These are phyloP conservation scores for Penicillium concentricum DNA, from an alignment of 2,329 filamentous ascomycete species.

Conservation along the genomic window DNA sequence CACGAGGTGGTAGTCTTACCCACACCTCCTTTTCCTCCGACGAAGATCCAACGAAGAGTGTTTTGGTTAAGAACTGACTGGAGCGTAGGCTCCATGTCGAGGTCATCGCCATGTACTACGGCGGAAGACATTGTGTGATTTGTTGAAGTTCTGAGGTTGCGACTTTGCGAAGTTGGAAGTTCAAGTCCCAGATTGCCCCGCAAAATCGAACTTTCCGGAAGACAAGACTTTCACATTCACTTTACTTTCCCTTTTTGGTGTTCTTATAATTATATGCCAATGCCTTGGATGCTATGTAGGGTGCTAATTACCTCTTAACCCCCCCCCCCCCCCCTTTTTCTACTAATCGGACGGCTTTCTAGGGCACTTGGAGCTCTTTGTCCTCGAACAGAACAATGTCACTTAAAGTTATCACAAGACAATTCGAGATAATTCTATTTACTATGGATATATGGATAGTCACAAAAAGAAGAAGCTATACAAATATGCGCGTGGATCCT, in stretches of 20 bases:
- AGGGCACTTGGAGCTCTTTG: not conserved
- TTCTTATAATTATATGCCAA: not conserved
- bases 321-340: not conserved
- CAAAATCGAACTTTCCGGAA: constrained; percentile 38
- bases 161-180: not conserved
- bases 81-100: constrained; percentile 80
- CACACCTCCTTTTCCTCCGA: constrained; percentile 96
- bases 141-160: not conserved
- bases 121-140: constrained; percentile 42
- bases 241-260: not conserved
- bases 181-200: constrained; percentile 22
- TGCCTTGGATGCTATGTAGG: not conserved
- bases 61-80: constrained; percentile 94
- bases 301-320: too few relatives aligned
- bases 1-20: constrained; percentile 99
- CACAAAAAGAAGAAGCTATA: not conserved
- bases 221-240: constrained; percentile 1
- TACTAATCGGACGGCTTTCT: not conserved
- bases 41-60: constrained; percentile 96
- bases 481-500: not conserved
- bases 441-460: not conserved
- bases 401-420: too few relatives aligned
- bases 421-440: not conserved
- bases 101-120: constrained; percentile 58
- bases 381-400: not conserved